A percentile compares a stretch with the other conserved stretches of the same genome.
Conservation (phyloP, 192 early-diverging fungal genomes). For the Umbelopsis vinacea region DNA sequence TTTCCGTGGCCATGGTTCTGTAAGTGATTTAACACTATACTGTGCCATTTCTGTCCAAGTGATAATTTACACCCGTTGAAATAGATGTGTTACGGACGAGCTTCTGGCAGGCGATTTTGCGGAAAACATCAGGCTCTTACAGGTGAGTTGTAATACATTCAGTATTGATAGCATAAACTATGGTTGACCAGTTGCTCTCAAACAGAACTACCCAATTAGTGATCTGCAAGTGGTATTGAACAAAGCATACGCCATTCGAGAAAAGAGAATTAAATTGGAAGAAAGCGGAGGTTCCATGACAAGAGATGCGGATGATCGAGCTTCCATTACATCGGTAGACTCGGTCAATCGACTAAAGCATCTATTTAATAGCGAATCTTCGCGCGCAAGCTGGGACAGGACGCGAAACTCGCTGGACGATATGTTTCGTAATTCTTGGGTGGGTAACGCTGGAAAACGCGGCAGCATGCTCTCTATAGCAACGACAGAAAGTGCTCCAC, state of each 20-base stretch:
- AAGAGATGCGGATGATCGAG: not conserved
- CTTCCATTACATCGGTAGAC: conserved; percentile 2
- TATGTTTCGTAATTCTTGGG: conserved; percentile 14
- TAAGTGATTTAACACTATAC: conserved; percentile 41
- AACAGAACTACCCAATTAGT: conserved; percentile 62
- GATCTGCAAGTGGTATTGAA: conserved; percentile 45
- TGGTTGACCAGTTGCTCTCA: conserved; percentile 12
- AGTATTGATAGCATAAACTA: not conserved
- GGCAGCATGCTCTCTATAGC: conserved; percentile 14
- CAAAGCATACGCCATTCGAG: conserved; percentile 32
- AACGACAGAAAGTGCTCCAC: conserved; percentile 14
- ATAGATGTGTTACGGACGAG: conserved; percentile 53
- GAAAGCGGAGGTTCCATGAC: not conserved
- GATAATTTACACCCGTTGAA: not conserved
- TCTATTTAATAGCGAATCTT: conserved; percentile 3
- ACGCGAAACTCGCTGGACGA: conserved; percentile 24
- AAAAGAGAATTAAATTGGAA: conserved; percentile 22
- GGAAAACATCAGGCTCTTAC: conserved; percentile 62
- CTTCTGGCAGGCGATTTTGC: conserved; percentile 65
- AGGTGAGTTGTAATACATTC: conserved; percentile 40
- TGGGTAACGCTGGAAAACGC: not conserved
- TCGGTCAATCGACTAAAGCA: not conserved
- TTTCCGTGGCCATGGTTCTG: conserved; percentile 74
- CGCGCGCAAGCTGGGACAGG: conserved; percentile 3
- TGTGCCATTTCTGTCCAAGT: not conserved